Evolutionary conservation across 2,329 filamentous ascomycete species (phyloP), one percentile per base, ranked within the genome.

Genomic region (Colletotrichum horii): DNA sequence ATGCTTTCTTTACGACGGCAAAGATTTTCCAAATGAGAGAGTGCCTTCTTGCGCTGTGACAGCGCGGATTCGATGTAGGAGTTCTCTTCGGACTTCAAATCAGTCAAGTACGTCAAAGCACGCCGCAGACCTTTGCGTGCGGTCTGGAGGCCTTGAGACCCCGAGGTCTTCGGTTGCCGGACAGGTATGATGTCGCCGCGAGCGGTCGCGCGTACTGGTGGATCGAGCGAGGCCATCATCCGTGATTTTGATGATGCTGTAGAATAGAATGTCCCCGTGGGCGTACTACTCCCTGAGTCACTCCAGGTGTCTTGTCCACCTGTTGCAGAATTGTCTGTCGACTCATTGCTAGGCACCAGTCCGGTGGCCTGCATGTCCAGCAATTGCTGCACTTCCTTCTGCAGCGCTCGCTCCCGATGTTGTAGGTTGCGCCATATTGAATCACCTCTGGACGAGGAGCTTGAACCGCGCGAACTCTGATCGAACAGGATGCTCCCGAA

Each of bases 41-140:
- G 84, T 1, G 91, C 91, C 5, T 87, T 84, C 74, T 91, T 89
- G 16, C 93, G 88, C 70, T 90, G 86, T 5, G 86, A 84, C 43
- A 94, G 82, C 3, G 93, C 91, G 2, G 87, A 84, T 4, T 89
- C 87, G 1, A 95, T 84, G 28, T 92, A 86, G 0, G 88, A 86
- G n/a, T 92, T 87, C 83, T 96, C 93, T 73, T 95, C 93, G 5
- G 87, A 86, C 81, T 95, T 95, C 30, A 96, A 84, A 11, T 89
- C 88, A 0, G 91, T 91, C 7, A 96, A 85, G 69, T 92, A 90
- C 4, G 88, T 85, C 82, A 96, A 94, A 65, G 91, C 89, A 66
- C 87, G 88, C 19, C 90, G 88, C 9, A 96, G 89, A 0, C 92
- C 93, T 32, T 88, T 87, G n/a, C 94, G 89, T 2, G 93, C 93